Base-by-base conservation (phyloP, 306 rosid genomes). In the Quercus bicolor region DNA sequence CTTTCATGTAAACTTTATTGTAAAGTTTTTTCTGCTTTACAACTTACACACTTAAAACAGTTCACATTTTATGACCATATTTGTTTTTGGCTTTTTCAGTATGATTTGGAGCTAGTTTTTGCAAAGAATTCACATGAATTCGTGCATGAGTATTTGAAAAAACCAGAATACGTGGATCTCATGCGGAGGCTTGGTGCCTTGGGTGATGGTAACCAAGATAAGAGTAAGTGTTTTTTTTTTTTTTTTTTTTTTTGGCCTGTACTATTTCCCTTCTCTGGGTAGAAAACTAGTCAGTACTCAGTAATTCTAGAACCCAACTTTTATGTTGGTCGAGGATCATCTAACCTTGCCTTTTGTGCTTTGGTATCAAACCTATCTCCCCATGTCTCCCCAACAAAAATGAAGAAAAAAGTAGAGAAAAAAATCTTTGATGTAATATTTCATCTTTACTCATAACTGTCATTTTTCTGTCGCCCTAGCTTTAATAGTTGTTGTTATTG, bases 161-260 rank as follows among this genome's bases (percentile, higher is more conserved):
- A 80, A 56, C 86, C 92, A 0, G 97, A 89, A 80, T 95, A 84
- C 48, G 90, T 93, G 51, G 97, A 96, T 64, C 91, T 96, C 86
- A 93, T 96, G 99, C 89, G 94, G 75, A 84, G 92, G 81, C 93
- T 93, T 8, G 99, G 98, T 60, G 99, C 99, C 74, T 86, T 96
- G 88, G 99, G 99, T 74, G 99, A 96, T 77, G 93, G 97, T 29
- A 96, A 87, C 89, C 98, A 88, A 81, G 99, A 93, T 87, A 94
- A 83, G 40, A 90, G 96, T 92, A 89, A 65, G 86, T 55, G 60
- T 62, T 40, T 18, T 16, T 61, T 24, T 54, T 14, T 3, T 15
- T 62, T 40, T 18, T 16, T 60, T 24, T 54, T 14, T 3, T 24
- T 31, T 13, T 34, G 74, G 56, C 68, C 74, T 4, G 13, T 14